Conservation (phyloP, 2,329 filamentous ascomycete species). For the Claviceps fusiformis region DNA sequence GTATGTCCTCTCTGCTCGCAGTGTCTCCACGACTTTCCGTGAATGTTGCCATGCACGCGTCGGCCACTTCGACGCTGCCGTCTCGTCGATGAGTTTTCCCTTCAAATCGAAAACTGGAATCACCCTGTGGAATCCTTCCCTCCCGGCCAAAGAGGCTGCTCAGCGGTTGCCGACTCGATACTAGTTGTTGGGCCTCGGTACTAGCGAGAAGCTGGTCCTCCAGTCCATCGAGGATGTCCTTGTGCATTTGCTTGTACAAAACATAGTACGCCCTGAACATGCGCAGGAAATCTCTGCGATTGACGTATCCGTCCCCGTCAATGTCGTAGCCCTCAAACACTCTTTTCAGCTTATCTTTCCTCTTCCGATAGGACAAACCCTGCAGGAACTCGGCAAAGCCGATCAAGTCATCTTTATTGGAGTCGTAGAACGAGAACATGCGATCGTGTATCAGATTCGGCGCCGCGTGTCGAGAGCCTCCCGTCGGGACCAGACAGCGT, state of each 20-base stretch:
- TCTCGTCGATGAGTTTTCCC: constrained; percentile 52
- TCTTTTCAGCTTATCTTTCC: constrained; percentile 54
- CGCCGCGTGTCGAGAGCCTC: constrained; percentile 59
- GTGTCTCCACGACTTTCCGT: constrained; percentile 47
- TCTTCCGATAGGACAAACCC: constrained; percentile 58
- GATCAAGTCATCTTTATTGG: constrained; percentile 76
- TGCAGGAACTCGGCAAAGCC: constrained; percentile 85
- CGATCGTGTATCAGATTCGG: constrained; percentile 90
- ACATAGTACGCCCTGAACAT: constrained; percentile 90
- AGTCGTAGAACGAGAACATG: constrained; percentile 94
- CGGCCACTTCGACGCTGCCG: constrained; percentile 50
- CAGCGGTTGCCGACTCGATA: constrained; percentile 61
- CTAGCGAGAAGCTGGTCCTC: constrained; percentile 68
- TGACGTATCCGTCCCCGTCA: constrained; percentile 74
- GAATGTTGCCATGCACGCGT: constrained; percentile 43
- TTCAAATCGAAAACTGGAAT: constrained; percentile 41
- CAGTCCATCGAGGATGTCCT: constrained; percentile 64
- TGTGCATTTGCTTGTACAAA: constrained; percentile 77
- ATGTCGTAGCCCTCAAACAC: constrained; percentile 88
- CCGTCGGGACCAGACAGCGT: constrained; percentile 75
- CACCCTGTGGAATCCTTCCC: constrained; percentile 50
- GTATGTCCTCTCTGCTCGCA: constrained; percentile 45
- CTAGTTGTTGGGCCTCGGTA: constrained; percentile 61
- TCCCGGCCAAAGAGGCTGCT: constrained; percentile 64
- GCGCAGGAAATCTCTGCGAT: constrained; percentile 73